phyloP scores from a whole-genome alignment of 2,329 filamentous ascomycete genomes.

The Fusarium graminum region DNA sequence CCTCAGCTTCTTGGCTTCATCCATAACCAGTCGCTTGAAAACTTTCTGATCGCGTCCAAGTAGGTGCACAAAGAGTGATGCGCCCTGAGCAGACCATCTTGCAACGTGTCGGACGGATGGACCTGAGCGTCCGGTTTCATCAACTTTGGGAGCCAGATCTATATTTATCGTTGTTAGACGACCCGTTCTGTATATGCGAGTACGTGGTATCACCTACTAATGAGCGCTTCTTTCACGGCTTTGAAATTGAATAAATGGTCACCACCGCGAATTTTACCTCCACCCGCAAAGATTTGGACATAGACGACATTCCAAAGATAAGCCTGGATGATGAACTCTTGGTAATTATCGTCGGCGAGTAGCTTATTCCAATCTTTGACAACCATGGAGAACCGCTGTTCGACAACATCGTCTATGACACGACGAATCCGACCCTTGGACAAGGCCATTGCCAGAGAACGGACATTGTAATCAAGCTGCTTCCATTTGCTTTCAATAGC shows the following conservation, averaged over 20 bases:
- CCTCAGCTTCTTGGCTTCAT: not conserved
- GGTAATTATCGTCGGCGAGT: not conserved
- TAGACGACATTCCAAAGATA: not conserved
- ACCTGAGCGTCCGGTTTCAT: not conserved
- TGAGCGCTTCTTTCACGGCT: not conserved
- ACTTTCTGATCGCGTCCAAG: not conserved
- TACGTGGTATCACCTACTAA: not conserved
- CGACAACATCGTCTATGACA: accelerated
- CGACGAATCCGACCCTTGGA: not conserved
- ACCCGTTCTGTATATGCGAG: no score
- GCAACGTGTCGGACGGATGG: conserved; percentile 1
- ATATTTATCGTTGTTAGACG: not conserved
- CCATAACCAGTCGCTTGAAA: accelerated
- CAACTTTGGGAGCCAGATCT: not conserved
- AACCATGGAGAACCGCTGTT: not conserved
- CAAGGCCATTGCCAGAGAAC: not conserved
- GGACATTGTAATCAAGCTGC: conserved; percentile 13
- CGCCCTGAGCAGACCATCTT: conserved; percentile 7
- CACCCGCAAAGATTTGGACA: not conserved
- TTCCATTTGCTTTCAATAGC: conserved; percentile 13
- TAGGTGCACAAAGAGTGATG: conserved; percentile 1
- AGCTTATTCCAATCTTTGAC: not conserved
- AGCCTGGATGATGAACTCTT: not conserved
- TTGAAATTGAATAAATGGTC: not conserved
- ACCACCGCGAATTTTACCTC: not conserved